Percentiles rank a stretch among this genome's conserved stretches.
phyloP scores from a whole-genome alignment of 2,329 filamentous ascomycete genomes.

The Chaetomiaceae sp. region DNA sequence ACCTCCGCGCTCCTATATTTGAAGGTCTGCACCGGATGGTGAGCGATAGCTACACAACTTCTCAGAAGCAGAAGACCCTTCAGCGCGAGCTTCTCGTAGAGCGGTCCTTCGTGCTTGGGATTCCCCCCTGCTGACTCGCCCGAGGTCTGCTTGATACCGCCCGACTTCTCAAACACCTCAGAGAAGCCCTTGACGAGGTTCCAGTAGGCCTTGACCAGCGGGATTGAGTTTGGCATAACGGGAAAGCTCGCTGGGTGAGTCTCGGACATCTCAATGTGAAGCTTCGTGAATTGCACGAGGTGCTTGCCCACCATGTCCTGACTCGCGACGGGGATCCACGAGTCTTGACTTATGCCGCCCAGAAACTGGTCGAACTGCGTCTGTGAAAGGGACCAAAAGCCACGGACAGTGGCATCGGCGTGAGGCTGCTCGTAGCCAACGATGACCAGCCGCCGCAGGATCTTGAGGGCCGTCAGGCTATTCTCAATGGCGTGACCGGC shows the following conservation, averaged over 20 bases:
- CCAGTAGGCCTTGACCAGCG: slow-evolving; percentile 81
- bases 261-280: slow-evolving; percentile 81
- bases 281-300: slow-evolving; percentile 80
- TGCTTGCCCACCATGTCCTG: slow-evolving; percentile 72
- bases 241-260: slow-evolving; percentile 77
- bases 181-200: slow-evolving; percentile 70
- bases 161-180: slow-evolving; percentile 61
- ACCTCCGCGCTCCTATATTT: slow-evolving; percentile 70
- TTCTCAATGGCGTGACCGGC: slow-evolving; percentile 63
- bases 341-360: slow-evolving; percentile 51
- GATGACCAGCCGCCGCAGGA: slow-evolving; percentile 70
- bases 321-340: slow-evolving; percentile 46
- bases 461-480: slow-evolving; percentile 72
- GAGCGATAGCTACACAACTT: slow-evolving; percentile 78
- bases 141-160: slow-evolving; percentile 45
- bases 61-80: slow-evolving; percentile 78
- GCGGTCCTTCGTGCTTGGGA: slow-evolving; percentile 50
- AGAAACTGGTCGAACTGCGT: slow-evolving; percentile 74
- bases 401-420: slow-evolving; percentile 64
- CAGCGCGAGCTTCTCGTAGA: slow-evolving; percentile 73
- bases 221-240: slow-evolving; percentile 70
- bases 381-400: slow-evolving; percentile 76
- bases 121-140: slow-evolving; percentile 36
- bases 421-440: slow-evolving; percentile 80
- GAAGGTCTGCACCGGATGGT: slow-evolving; percentile 74